Evolutionary conservation across 441 rosid genomes (phyloP), one percentile per base, ranked within the genome.

Genomic region (Pelargonium fulgidum): DNA sequence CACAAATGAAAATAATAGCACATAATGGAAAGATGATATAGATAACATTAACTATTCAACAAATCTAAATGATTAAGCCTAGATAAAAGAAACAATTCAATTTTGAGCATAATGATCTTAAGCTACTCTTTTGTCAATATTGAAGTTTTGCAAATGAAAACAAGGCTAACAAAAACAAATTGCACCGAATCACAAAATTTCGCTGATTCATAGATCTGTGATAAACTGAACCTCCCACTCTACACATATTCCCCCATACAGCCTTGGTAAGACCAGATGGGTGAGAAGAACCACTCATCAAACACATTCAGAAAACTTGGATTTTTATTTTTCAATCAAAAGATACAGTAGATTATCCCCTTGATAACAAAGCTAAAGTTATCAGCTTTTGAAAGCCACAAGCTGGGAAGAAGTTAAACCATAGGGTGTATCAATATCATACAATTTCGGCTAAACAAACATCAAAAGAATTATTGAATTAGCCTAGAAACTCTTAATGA

Each of bases 241-340:
- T 26, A 62, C 41, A 8, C 65, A 12, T 36, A 4, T 13, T 24
- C 14, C 39, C 14, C 39, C 14, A 62, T 12, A 24, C 39, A 26
- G 12, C 0, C 39, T 10, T 3, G 2, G 11, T 24, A 29, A 24
- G 65, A 62, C 16, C 33, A 7, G 16, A 29, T 20, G 14, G 12
- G 65, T 24, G 41, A 26, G 26, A 62, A 62, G 41, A 62, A 62
- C 65, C 33, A 22, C 16, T 62, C 13, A 26, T 5, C 41, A 26
- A 62, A 62, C 36, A 62, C 65, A 26, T 62, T 62, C 65, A 62
- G 39, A 26, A 24, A 7, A 62, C 26, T 61, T 61, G 64, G 39
- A 61, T 24, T 24, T n/a, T 3, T n/a, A n/a, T n/a, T n/a, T n/a
- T n/a, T n/a, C n/a, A 62, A 12, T 24, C 39, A 62, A 26, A 62